A percentile compares a stretch with the other conserved stretches of the same genome.
phyloP scores from a whole-genome alignment of 805 yeast genomes.

The Schwanniomyces sp. region DNA sequence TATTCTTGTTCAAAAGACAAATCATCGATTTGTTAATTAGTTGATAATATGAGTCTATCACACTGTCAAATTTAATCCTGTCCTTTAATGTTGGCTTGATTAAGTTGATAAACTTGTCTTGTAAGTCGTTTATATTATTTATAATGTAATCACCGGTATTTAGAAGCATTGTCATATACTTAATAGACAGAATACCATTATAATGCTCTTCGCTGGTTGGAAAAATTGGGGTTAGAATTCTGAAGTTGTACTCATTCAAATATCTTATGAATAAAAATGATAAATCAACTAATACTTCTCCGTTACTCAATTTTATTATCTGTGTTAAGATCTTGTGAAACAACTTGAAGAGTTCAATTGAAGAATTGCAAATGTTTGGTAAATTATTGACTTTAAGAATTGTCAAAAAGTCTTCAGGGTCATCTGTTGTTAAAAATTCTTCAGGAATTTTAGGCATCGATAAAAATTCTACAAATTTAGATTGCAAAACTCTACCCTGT shows the following conservation, averaged over 20 bases:
- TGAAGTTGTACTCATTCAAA: constrained; percentile 46
- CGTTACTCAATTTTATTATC: constrained; percentile 42
- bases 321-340: constrained; percentile 75
- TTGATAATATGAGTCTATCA: constrained; percentile 56
- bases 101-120: constrained; percentile 51
- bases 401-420: constrained; percentile 28
- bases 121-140: constrained; percentile 73
- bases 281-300: constrained; percentile 51
- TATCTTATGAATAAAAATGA: constrained; percentile 64
- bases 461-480: constrained; percentile 64
- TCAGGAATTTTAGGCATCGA: constrained; percentile 54
- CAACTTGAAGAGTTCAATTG: constrained; percentile 80
- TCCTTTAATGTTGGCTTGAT: constrained; percentile 34
- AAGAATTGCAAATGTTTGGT: constrained; percentile 75
- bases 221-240: constrained; percentile 32
- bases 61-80: constrained; percentile 51
- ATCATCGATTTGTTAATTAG: constrained; percentile 59
- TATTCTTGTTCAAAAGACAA: constrained; percentile 56
- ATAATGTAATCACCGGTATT: constrained; percentile 91
- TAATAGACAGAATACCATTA: constrained; percentile 62
- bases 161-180: constrained; percentile 66
- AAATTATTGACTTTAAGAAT: constrained; percentile 46
- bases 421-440: constrained; percentile 23
- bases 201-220: constrained; percentile 44
- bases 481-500: constrained; percentile 66